Base-by-base conservation (phyloP, 2,329 filamentous ascomycete species). In the Neofusicoccum cordaticola region DNA sequence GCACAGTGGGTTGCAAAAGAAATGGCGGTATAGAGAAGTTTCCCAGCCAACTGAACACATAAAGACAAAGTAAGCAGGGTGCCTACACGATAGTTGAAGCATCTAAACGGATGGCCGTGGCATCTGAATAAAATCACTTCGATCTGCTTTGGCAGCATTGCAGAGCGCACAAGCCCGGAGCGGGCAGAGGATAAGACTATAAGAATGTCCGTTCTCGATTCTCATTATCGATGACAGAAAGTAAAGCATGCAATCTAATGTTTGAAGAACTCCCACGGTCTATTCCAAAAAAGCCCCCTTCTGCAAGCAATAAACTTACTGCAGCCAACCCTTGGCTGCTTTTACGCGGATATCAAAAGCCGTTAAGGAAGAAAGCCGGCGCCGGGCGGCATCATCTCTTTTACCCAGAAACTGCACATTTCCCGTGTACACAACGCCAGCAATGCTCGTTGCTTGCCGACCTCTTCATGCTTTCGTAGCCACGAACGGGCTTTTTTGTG, bases 381-480 rank as follows among this genome's bases (percentile, higher is more conserved):
- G 27, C 56, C 56, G 56, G 56, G 56, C 42, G 56, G 56, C 56
- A 60, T 47, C 42, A 47, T 60, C 31, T 45, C 56, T 47, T 47
- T 47, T 47, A 42, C 8, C 31, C 56, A 34, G 22, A 60, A 60
- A 37, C 11, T 17, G 56, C 42, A 34, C 37, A 17, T 44, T 31
- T 22, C 56, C 56, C 41, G 31, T 60, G 17, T 60, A 45, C 42
- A 60, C 56, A 60, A 47, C 56, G 42, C 56, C 56, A 60, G 56
- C 56, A 60, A 47, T 45, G 56, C 56, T 47, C 13, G 39, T 60
- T 60, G 41, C 42, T 60, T 47, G 56, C 56, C 56, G 56, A 60
- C 56, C 56, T 60, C 56, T 60, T 60, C 56, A 60, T 60, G 56
- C 56, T 60, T 60, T 60, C 56, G 56, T 60, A 60, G 56, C 56